Percentiles rank a stretch among this genome's conserved stretches.
Evolutionary conservation across 2,329 filamentous ascomycete genomes (phyloP).

Genomic region (Ophiostoma tasmaniense): DNA sequence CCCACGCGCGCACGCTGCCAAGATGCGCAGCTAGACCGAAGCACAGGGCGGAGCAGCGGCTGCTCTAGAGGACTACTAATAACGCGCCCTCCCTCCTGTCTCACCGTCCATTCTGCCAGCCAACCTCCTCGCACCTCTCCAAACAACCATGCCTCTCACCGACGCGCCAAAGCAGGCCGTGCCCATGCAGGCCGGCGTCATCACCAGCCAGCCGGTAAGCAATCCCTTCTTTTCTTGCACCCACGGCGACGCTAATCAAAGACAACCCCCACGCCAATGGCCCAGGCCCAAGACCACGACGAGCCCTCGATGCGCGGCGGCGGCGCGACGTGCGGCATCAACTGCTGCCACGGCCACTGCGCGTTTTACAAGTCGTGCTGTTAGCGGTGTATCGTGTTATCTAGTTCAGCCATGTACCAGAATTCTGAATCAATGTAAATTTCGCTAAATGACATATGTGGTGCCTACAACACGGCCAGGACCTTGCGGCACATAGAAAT

Average conservation of each 20-base stretch:
- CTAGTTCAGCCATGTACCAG: too few relatives aligned
- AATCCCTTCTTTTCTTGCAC: neutral
- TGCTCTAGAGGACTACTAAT: too few relatives aligned
- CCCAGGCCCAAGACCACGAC: neutral
- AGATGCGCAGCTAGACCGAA: too few relatives aligned
- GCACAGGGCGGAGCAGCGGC: too few relatives aligned
- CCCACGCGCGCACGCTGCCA: too few relatives aligned
- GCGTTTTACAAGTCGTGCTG: constrained; percentile 2
- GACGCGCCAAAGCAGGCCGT: constrained; percentile 1
- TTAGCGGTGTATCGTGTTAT: neutral
- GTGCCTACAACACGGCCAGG: constrained; percentile 11
- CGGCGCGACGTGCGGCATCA: neutral
- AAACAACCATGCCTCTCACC: neutral
- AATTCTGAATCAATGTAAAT: too few relatives aligned
- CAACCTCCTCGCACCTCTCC: too few relatives aligned
- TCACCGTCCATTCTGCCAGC: neutral
- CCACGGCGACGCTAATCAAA: neutral
- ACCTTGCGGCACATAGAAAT: constrained; percentile 28
- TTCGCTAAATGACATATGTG: too few relatives aligned
- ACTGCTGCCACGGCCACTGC: constrained; percentile 10
- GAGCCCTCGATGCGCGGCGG: neutral
- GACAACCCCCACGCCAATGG: neutral
- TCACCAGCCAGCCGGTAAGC: neutral
- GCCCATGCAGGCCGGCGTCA: neutral
- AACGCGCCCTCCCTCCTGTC: too few relatives aligned